Evolutionary conservation across 1,284 basidiomycete species (phyloP), one percentile per base, ranked within the genome.

Genomic region (Sporisorium reilianum): DNA sequence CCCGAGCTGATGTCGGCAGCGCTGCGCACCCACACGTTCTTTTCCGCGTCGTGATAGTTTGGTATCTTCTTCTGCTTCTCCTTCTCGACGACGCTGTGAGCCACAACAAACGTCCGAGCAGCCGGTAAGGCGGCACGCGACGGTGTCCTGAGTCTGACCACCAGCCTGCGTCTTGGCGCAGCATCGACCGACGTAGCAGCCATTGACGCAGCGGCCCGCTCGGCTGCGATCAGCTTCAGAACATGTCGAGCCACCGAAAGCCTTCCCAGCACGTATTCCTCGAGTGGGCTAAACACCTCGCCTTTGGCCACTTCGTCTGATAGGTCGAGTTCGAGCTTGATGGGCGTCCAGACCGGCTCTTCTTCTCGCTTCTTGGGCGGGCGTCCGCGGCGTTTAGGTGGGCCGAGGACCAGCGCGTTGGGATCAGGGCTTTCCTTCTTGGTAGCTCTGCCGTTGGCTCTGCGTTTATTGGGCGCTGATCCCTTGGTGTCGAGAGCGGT

Each of bases 11-110:
- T 42, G 42, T 71, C 63, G 18, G 66, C 74, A 30, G 58, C 70
- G 30, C 71, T 60, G 50, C 70, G 64, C 9, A 73, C 64, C 69
- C 69, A 72, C 0, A 71, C 68, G 46, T 71, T 51, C 46, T 65
- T 64, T 18, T 65, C 68, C 51, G 26, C 25, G 36, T 71, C 58
- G 34, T 59, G 57, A 23, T 62, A 62, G 32, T 56, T 55, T 20
- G 46, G 26, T 9, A 40, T 42, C 30, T 50, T 62, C 20, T 38
- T 51, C 30, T 54, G 34, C 56, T 50, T 50, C 34, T n/a, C 34
- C 56, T 50, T 50, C 34, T n/a, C 34, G 25, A 18, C 41, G 26
- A 18, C 45, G 16, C 18, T 26, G 20, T 16, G 40, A 36, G 36
- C 42, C 10, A 45, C 11, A 3, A 7, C 26, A 6, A 50, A 32